Evolutionary conservation across 2,329 filamentous ascomycete species (phyloP), one percentile per base, ranked within the genome.

Genomic region (Elsinoe fawcettii): DNA sequence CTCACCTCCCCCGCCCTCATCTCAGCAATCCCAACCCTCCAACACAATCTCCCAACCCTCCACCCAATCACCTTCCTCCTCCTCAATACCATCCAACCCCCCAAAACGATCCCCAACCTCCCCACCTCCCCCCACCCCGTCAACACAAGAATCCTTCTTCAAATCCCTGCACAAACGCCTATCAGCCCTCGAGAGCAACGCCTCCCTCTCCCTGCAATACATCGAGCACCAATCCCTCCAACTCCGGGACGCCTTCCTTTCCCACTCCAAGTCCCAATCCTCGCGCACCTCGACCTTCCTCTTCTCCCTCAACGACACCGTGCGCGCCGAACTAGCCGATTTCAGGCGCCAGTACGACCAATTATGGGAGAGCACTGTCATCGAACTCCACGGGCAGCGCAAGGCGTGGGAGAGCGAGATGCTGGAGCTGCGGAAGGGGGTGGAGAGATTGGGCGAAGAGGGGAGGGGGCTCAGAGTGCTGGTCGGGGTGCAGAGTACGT

Each of bases 131-230:
- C n/a, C 49, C 20, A 12, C 16, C 49, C 91, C 92, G 1, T 90
- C 91, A 0, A 93, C 95, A 1, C 93, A 99, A 70, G 93, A 99
- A 69, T 93, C 88, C 1, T 97, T 99, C 72, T 99, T 96, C 80
- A 97, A 97, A 70, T 89, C 90, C 3, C 86, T 97, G 7, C 90
- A 91, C 61, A 97, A 97, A 71, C 88, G 93, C 1, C 79, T 99
- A 3, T 88, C 92, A 62, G 85, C 91, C 64, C 83, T 97, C 6
- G 93, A 99, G 71, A 83, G 88, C 14, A 99, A 97, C 69, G 90
- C 91, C 9, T 95, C 92, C 0, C 78, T 97, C 9, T 96, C 91
- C 0, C 77, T 97, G 7, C 88, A 96, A 66, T 99, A 99, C 67
- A 95, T 99, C 59, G 92, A 97, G 73, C 90, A 96, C 59, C 93